Evolutionary conservation across 2,329 filamentous ascomycete species (phyloP), one percentile per base, ranked within the genome.

Genomic region (Pyrenophora tritici-repentis): DNA sequence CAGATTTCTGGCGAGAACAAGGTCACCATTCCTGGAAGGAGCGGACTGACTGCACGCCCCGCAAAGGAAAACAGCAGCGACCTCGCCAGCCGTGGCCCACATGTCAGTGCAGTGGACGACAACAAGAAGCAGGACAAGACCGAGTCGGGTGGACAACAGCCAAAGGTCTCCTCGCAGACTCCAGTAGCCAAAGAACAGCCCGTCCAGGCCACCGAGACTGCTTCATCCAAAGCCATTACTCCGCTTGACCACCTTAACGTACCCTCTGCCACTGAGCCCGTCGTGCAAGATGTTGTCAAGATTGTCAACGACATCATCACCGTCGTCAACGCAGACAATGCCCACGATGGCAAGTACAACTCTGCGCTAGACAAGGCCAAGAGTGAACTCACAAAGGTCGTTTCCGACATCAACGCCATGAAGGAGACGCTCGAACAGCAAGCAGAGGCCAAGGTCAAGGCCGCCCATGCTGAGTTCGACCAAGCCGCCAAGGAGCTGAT

Each of bases 291-390:
- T 67, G 81, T 99, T 5, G 91, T 96, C 53, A 93, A 90, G 78
- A 93, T 96, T 77, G 83, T 99, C 65, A 99, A 99, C 77, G 91
- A 96, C 74, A 88, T 99, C 65, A 96, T 99, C 70, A 86, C 90
- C 7, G 90, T 95, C 39, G 87, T 97, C 72, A 96, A 97, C 73
- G 89, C 89, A 50, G 93, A 96, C 72, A 85, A 87, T 55, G 85
- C 90, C 50, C 67, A 69, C 50, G 84, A 87, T 56, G 82, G 82
- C 62, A 91, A 88, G 73, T 96, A 94, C 76, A 86, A 85, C 44
- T 82, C 84, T 2, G 87, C 91, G 1, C 86, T 99, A 51, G 79
- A 83, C 62, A 92, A 94, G 79, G 92, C 93, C 56, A 97, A 97
- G 81, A 80, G 82, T 45, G 89, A 96, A 61, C 81, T 97, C 43